Conservation (phyloP, 352 stramenopile species). For the Pythium folliculosum region DNA sequence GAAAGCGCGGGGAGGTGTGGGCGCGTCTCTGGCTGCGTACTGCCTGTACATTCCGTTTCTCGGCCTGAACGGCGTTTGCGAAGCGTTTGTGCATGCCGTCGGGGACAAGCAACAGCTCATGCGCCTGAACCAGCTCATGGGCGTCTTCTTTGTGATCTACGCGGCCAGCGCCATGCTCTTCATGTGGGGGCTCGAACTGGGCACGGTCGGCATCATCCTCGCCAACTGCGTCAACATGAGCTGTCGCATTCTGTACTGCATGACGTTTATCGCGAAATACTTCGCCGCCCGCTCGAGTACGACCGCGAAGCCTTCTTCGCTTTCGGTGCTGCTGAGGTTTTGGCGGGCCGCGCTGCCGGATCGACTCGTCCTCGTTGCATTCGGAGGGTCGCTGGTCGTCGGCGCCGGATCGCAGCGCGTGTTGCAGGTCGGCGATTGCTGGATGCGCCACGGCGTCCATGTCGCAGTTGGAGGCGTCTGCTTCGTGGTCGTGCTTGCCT, state of each 20-base stretch:
- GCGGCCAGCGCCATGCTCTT: slow-evolving; percentile 61
- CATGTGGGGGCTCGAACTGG: slow-evolving; percentile 57
- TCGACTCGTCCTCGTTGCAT: slow-evolving; percentile 48
- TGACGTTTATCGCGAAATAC: slow-evolving; percentile 65
- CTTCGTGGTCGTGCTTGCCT: slow-evolving; percentile 39
- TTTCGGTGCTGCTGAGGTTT: slow-evolving; percentile 35
- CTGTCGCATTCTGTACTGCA: slow-evolving; percentile 82
- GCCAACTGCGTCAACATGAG: slow-evolving; percentile 89
- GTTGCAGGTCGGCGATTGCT: slow-evolving; percentile 42
- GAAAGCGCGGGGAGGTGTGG: slow-evolving; percentile 60
- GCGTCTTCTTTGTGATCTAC: slow-evolving; percentile 82
- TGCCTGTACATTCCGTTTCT: slow-evolving; percentile 96
- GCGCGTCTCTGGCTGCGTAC: slow-evolving; percentile 67
- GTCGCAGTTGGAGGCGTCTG: slow-evolving; percentile 49
- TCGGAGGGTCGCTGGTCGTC: slow-evolving; percentile 42
- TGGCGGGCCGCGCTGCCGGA: slow-evolving; percentile 55
- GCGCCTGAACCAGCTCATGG: slow-evolving; percentile 79
- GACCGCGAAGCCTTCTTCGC: background rate
- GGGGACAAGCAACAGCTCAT: slow-evolving; percentile 69
- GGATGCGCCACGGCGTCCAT: slow-evolving; percentile 44
- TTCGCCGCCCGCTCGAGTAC: slow-evolving; percentile 30
- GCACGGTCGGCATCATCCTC: slow-evolving; percentile 75
- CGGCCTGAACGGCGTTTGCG: slow-evolving; percentile 94
- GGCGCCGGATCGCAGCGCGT: slow-evolving; percentile 41
- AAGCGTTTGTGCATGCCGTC: slow-evolving; percentile 95